phyloP scores from a whole-genome alignment of 345 rosid genomes.

The Durio zibethinus region DNA sequence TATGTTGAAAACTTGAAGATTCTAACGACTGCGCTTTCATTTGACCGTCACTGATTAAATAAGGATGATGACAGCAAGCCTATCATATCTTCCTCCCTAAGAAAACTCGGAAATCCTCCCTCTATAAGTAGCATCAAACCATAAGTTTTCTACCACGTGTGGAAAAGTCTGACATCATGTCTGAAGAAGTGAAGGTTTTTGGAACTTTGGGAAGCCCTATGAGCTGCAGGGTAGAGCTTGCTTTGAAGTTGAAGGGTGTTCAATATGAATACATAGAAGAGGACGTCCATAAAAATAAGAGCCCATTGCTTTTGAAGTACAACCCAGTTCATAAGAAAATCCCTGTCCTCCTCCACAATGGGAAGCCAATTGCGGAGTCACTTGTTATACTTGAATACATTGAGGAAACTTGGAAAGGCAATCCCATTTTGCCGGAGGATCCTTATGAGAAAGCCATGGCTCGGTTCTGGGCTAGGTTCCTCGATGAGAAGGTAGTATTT shows the following conservation, averaged over 20 bases:
- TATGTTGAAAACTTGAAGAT: neutral
- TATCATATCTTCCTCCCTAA: neutral
- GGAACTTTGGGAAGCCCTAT: neutral
- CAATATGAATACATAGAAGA: slow-evolving; percentile 4
- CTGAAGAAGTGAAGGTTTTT: slow-evolving; percentile 10
- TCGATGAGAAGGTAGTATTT: slow-evolving; percentile 28
- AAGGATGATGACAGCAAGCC: neutral
- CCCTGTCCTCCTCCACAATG: slow-evolving; percentile 9
- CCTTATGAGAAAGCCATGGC: slow-evolving; percentile 37
- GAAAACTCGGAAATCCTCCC: neutral
- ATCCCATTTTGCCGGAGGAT: slow-evolving; percentile 35
- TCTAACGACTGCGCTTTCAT: neutral
- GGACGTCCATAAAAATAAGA: neutral
- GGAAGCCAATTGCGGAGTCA: neutral
- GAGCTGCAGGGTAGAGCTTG: neutral
- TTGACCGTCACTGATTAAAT: neutral
- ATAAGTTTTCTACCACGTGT: neutral
- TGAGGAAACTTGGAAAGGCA: slow-evolving; percentile 2
- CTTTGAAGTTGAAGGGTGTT: slow-evolving; percentile 7
- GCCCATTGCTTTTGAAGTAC: neutral
- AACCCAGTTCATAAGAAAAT: slow-evolving; percentile 11
- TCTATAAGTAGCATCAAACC: slow-evolving; percentile 4
- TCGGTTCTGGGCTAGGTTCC: slow-evolving; percentile 37
- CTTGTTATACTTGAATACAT: slow-evolving; percentile 4
- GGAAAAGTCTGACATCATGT: neutral